Evolutionary conservation across 441 rosid genomes (phyloP), one percentile per base, ranked within the genome.

Genomic region (Populus hybrid): DNA sequence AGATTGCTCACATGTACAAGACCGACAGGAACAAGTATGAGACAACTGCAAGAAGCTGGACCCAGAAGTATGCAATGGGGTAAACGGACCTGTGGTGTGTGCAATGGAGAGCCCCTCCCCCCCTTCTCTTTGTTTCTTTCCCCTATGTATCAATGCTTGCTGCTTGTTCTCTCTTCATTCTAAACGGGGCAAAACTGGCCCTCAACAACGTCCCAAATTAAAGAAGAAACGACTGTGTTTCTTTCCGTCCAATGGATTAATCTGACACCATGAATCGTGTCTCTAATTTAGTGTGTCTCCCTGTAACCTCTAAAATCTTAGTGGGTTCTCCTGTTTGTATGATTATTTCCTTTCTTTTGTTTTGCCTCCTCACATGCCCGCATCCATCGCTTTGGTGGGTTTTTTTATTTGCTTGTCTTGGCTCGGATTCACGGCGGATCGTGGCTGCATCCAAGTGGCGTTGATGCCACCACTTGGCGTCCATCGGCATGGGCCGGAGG

Each of bases 41-140:
- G 87, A 88, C 93, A 14, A 92, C 94, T 9, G 95, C 95, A 61
- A 85, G 95, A 84, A 90, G 91, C 89, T 92, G 97, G 97, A 91
- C 97, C 80, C 94, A 92, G 82, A 92, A 92, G 85, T 92, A 92
- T 67, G 97, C 93, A 68, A 92, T 90, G 97, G 97, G 94, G 85
- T 89, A 81, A 34, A 34, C 36, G 34, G 23, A 70, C 71, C 70
- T 77, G 57, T 66, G 78, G 80, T 36, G 69, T 71, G 67, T 12
- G 42, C 4, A 69, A 21, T 75, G 68, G 42, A 23, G 61, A 20
- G 8, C 30, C 71, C 74, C 38, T 71, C 67, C 50, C 26, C 53
- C 1, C 26, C 26, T 71, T 78, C 14, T 12, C 8, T 79, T 46
- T 65, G 16, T 18, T 69, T 69, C 28, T 26, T 14, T 35, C 9